Evolutionary conservation across 441 rosid species (phyloP).

Genomic region (Hypseocharis bilobata): DNA sequence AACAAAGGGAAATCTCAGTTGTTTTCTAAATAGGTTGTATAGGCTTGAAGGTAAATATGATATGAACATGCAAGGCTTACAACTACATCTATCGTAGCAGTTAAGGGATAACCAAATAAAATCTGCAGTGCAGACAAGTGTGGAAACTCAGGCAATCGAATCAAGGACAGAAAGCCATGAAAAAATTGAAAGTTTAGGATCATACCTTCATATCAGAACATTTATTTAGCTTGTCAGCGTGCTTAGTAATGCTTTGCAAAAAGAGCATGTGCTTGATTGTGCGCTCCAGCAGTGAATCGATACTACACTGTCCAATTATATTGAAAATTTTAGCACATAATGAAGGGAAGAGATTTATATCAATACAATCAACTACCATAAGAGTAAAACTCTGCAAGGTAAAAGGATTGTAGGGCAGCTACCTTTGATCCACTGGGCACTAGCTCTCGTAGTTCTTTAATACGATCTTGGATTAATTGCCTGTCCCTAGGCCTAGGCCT

Average conservation of each 20-base stretch:
- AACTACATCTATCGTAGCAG: neutral
- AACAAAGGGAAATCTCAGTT: neutral
- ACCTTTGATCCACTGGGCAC: slow-evolving; percentile 96
- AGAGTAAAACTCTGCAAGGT: slow-evolving; percentile 10
- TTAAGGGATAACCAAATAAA: neutral
- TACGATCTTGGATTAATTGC: slow-evolving; percentile 89
- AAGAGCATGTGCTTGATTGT: slow-evolving; percentile 88
- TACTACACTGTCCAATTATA: slow-evolving; percentile 69
- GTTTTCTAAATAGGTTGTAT: neutral
- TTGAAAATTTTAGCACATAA: slow-evolving; percentile 29
- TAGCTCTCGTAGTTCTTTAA: slow-evolving; percentile 87
- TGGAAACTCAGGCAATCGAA: too few relatives aligned
- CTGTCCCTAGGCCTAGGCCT: slow-evolving; percentile 94
- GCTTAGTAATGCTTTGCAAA: slow-evolving; percentile 68
- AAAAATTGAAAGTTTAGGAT: slow-evolving; percentile 7
- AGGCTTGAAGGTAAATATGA: neutral
- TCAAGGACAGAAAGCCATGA: slow-evolving; percentile 5
- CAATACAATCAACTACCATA: slow-evolving; percentile 17
- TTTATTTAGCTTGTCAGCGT: slow-evolving; percentile 73
- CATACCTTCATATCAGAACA: slow-evolving; percentile 60
- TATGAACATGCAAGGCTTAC: neutral
- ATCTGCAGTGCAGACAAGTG: too few relatives aligned
- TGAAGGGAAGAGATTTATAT: slow-evolving; percentile 14
- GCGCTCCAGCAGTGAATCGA: slow-evolving; percentile 87
- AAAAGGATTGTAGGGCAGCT: slow-evolving; percentile 26